A percentile compares a stretch with the other conserved stretches of the same genome.
Evolutionary conservation across 139 green algal genomes (phyloP).

Genomic region (Pedinophyceae sp.): DNA sequence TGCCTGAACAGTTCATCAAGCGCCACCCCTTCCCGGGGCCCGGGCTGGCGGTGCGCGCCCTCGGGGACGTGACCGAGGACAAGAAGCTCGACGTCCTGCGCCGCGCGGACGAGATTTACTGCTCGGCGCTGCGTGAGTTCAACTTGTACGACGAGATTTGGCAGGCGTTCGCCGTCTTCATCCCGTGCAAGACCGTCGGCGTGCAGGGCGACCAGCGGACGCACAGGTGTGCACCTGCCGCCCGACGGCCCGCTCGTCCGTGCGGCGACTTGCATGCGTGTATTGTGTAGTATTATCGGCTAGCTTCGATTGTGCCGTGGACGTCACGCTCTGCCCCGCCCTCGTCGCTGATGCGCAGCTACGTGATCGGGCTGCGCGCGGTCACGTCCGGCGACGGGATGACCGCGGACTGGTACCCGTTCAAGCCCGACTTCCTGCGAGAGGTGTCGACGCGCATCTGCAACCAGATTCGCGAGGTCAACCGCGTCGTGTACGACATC

Average conservation of each 20-base stretch:
- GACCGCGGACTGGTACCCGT: constrained; percentile 98
- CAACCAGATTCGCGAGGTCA: constrained; percentile 78
- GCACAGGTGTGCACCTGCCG: constrained; percentile 87
- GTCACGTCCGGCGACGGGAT: constrained; percentile 88
- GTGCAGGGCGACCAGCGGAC: constrained; percentile 90
- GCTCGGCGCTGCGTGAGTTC: constrained; percentile 77
- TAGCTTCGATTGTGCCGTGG: too few species aligned
- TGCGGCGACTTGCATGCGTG: too few species aligned
- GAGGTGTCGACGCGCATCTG: constrained; percentile 78
- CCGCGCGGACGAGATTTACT: constrained; percentile 87
- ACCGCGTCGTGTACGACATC: constrained; percentile 96
- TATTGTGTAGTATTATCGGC: too few species aligned
- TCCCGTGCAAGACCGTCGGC: constrained; percentile 69
- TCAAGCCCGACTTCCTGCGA: constrained; percentile 78
- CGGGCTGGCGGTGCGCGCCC: constrained; percentile 83
- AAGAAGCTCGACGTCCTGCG: constrained; percentile 49
- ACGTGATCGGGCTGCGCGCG: constrained; percentile 21
- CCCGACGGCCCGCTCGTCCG: constrained; percentile 24
- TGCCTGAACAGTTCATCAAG: constrained; percentile 69
- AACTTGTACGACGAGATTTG: constrained; percentile 98
- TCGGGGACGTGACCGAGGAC: constrained; percentile 82
- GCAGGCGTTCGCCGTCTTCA: constrained; percentile 97
- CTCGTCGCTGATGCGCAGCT: too few species aligned
- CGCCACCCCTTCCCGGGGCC: constrained; percentile 92
- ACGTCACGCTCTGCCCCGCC: too few species aligned